These are phyloP conservation scores for maize (Zea mays) DNA, from an alignment of 176 grass and related monocot species.

Conservation along the genomic window Zm-B73-REFERENCE-NAM-5.0 NC_050097.1:217663001-217663500, in stretches of 20 bases:
- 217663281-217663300: not conserved
- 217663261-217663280: not conserved
- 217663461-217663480: too few relatives aligned
- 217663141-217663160: not conserved
- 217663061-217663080: not conserved
- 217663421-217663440: too few relatives aligned
- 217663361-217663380: too few relatives aligned
- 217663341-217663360: too few relatives aligned
- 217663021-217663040: not conserved
- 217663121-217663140: not conserved
- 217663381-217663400: too few relatives aligned
- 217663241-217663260: too few relatives aligned
- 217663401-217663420: too few relatives aligned
- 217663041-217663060: constrained; percentile 1
- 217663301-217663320: not conserved
- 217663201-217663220: not conserved
- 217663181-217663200: not conserved
- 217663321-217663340: too few relatives aligned
- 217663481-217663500: too few relatives aligned
- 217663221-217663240: not conserved
- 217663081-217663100: not conserved
- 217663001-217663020: not conserved
- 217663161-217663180: not conserved
- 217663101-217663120: not conserved
- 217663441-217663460: too few relatives aligned